phyloP scores from a whole-genome alignment of 106 monocot species.

The Allium sativum region DNA sequence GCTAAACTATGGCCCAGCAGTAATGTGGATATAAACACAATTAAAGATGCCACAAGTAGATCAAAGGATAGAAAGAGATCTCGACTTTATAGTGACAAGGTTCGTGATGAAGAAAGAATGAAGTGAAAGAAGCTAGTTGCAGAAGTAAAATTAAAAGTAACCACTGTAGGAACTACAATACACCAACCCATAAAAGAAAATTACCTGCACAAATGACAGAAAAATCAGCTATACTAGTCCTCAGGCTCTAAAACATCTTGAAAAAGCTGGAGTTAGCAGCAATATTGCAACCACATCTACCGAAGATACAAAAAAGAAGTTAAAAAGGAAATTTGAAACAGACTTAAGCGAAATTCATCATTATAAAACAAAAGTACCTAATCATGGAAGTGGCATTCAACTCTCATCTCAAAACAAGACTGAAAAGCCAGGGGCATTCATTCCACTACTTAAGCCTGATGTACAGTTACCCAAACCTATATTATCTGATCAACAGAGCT shows the following conservation, averaged over 20 bases:
- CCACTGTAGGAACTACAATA: conserved; percentile 11
- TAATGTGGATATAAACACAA: conserved; percentile 83
- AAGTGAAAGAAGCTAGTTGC: conserved; percentile 53
- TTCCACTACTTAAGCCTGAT: conserved; percentile 12
- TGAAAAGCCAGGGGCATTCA: conserved; percentile 14
- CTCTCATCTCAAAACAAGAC: conserved; percentile 18
- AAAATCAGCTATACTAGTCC: conserved; percentile 10
- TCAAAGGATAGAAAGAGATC: conserved; percentile 69
- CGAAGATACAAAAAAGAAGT: conserved; percentile 41
- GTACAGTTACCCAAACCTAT: conserved; percentile 12
- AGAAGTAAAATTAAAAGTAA: conserved; percentile 10
- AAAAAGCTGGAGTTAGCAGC: conserved; percentile 10
- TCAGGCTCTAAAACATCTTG: conserved; percentile 8
- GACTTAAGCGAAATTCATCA: conserved; percentile 25
- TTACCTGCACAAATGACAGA: conserved; percentile 19
- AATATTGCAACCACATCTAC: conserved; percentile 1
- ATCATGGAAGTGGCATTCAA: conserved; percentile 4
- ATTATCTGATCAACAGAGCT: conserved; percentile 15
- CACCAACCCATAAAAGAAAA: background rate
- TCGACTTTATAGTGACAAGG: conserved; percentile 45
- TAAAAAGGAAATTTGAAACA: conserved; percentile 60
- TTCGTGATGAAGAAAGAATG: conserved; percentile 55
- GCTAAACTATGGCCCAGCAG: conserved; percentile 91
- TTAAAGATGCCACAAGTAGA: conserved; percentile 72
- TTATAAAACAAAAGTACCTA: conserved; percentile 19